phyloP scores from a whole-genome alignment of 306 rosid species.

The Luffa acutangula region DNA sequence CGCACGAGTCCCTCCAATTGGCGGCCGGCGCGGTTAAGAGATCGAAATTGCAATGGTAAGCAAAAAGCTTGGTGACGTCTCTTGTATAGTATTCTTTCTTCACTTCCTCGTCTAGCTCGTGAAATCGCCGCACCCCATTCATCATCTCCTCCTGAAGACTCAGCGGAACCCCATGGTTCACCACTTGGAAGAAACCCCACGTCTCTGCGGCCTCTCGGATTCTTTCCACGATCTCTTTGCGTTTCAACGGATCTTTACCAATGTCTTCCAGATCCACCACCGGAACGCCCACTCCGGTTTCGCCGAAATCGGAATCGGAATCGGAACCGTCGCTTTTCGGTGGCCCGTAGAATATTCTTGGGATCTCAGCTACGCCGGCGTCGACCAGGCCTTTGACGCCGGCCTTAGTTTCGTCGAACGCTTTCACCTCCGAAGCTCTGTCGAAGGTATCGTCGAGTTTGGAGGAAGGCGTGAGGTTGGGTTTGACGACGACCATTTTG shows the following conservation, averaged over 20 bases:
- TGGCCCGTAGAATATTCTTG: conserved; percentile 22
- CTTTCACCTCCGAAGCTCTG: no score
- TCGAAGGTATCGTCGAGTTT: no score
- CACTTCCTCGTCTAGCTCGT: conserved; percentile 26
- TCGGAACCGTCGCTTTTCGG: neutral
- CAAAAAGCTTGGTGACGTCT: neutral
- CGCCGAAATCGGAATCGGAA: neutral
- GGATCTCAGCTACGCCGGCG: conserved; percentile 17
- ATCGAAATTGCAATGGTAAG: conserved; percentile 24
- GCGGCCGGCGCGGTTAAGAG: conserved; percentile 7
- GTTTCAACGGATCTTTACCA: neutral
- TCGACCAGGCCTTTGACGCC: no score
- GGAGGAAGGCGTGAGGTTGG: no score
- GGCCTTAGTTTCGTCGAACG: no score
- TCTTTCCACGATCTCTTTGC: conserved; percentile 17
- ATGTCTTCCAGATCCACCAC: neutral
- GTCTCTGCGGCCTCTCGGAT: conserved; percentile 20
- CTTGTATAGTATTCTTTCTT: conserved; percentile 24
- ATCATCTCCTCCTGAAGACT: conserved; percentile 24
- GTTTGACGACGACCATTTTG: no score
- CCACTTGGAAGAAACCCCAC: conserved; percentile 41
- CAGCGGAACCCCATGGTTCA: conserved; percentile 31
- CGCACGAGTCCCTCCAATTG: conserved; percentile 39
- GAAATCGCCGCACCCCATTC: conserved; percentile 19
- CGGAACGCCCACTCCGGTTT: conserved; percentile 18